Conservation (phyloP, 441 rosid species). For the Jatropha podagrica region DNA sequence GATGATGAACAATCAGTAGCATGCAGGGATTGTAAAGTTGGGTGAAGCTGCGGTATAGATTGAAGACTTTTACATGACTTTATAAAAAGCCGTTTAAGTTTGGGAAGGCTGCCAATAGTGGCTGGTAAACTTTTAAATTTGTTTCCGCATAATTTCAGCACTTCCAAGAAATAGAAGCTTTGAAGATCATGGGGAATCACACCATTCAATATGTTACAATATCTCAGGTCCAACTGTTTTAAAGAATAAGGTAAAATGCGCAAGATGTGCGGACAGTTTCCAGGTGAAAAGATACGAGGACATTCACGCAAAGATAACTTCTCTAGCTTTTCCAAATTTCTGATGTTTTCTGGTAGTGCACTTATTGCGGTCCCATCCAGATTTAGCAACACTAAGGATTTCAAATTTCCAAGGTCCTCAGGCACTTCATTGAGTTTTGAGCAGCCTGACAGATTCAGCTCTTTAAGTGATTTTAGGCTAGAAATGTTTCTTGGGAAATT, state of each 20-base stretch:
- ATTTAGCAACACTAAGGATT: constrained; percentile 17
- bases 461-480: constrained; percentile 11
- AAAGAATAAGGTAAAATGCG: constrained; percentile 13
- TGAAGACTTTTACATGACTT: constrained; percentile 8
- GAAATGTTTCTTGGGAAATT: constrained; percentile 17
- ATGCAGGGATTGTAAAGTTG: background rate
- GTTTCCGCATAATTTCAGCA: constrained; percentile 18
- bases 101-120: constrained; percentile 1
- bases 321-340: constrained; percentile 1
- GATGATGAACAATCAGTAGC: constrained; percentile 4
- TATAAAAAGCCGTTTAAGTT: background rate
- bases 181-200: constrained; percentile 18
- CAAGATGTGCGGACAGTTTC: background rate
- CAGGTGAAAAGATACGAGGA: constrained; percentile 11
- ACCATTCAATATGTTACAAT: constrained; percentile 18
- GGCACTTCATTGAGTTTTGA: constrained; percentile 14
- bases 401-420: constrained; percentile 9
- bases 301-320: constrained; percentile 14
- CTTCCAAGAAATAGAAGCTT: background rate
- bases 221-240: constrained; percentile 6
- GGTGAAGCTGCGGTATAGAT: constrained; percentile 11
- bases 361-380: constrained; percentile 21
- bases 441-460: constrained; percentile 21
- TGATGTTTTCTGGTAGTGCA: constrained; percentile 12
- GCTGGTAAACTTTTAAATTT: constrained; percentile 18